A percentile compares a stretch with the other conserved stretches of the same genome.
Evolutionary conservation across 345 rosid species (phyloP).

Genomic region (Populus euphratica): DNA sequence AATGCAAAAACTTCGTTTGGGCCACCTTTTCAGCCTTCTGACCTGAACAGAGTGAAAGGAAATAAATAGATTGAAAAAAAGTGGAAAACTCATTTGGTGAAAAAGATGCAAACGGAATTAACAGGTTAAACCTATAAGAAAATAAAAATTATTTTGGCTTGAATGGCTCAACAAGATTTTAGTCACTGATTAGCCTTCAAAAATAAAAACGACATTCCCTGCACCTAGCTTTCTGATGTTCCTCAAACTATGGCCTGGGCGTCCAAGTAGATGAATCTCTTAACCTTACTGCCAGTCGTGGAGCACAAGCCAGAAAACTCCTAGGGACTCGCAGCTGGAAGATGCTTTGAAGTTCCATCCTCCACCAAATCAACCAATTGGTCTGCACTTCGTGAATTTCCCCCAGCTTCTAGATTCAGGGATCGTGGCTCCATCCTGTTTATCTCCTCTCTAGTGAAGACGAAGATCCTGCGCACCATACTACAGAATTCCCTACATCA

Average conservation of each 20-base stretch:
- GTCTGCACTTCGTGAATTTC: slow-evolving; percentile 29
- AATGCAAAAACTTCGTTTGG: neutral
- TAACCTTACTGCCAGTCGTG: neutral
- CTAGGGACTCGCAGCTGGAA: neutral
- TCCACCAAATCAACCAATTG: neutral
- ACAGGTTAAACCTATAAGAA: neutral
- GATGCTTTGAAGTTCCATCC: neutral
- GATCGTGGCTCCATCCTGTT: slow-evolving; percentile 69
- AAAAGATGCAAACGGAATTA: neutral
- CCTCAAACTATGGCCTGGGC: neutral
- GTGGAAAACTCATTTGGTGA: neutral
- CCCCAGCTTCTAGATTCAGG: slow-evolving; percentile 40
- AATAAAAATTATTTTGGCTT: neutral
- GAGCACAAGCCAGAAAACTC: neutral
- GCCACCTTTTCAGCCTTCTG: neutral
- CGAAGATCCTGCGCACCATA: slow-evolving; percentile 62
- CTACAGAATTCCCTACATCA: slow-evolving; percentile 67
- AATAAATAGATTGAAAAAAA: neutral
- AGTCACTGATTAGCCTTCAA: neutral
- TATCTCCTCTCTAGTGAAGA: slow-evolving; percentile 73
- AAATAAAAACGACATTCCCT: neutral
- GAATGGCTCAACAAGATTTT: neutral
- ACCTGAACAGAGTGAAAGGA: neutral
- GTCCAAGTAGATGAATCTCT: neutral
- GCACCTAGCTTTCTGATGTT: neutral